Conservation (phyloP, 2,329 filamentous ascomycete genomes). For the Aureobasidium sp. region DNA sequence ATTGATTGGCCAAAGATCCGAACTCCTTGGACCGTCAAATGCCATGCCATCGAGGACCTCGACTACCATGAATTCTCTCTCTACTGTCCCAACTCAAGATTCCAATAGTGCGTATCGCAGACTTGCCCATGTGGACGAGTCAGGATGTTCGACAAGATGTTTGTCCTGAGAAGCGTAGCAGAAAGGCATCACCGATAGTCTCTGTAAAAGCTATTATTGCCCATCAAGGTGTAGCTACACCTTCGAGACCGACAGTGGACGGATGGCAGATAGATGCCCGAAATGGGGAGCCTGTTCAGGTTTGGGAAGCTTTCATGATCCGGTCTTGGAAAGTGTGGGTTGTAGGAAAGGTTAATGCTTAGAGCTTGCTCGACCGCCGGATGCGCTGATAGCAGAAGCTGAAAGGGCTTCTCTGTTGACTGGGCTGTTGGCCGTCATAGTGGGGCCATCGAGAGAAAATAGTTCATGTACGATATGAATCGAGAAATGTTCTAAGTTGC, state of each 20-base stretch:
- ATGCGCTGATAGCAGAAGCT: too few species aligned
- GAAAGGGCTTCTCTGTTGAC: too few species aligned
- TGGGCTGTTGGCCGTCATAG: too few species aligned
- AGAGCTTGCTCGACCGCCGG: too few species aligned
- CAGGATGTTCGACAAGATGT: background rate
- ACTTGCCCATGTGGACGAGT: background rate
- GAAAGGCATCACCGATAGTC: background rate
- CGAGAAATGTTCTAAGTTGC: background rate
- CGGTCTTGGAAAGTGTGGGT: too few species aligned
- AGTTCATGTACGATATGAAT: too few species aligned
- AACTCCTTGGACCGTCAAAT: background rate
- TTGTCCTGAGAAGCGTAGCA: background rate
- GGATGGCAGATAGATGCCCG: background rate
- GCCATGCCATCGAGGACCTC: background rate
- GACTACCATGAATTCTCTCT: background rate
- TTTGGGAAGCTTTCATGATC: background rate
- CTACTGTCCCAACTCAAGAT: background rate
- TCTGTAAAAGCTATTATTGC: background rate
- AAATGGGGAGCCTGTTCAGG: too few species aligned
- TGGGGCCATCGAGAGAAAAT: too few species aligned
- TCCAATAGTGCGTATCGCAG: background rate
- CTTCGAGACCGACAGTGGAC: background rate
- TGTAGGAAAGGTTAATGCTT: too few species aligned
- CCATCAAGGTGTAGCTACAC: background rate
- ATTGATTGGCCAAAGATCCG: background rate